Evolutionary conservation across 2,329 filamentous ascomycete genomes (phyloP).

Genomic region (Colletotrichum caudatum): DNA sequence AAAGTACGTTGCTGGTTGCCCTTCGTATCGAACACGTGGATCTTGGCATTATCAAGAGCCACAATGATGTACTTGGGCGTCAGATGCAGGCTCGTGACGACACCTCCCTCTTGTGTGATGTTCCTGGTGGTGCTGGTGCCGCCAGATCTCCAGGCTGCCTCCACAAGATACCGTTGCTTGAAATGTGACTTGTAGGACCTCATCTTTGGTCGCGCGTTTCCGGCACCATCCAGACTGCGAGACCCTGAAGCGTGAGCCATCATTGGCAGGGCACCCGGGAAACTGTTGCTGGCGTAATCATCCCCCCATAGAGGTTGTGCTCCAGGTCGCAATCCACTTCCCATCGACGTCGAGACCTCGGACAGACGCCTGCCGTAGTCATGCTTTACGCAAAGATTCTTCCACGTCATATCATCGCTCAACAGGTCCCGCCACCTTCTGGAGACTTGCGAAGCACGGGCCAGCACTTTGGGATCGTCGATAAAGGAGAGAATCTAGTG

Average conservation of each 20-base stretch:
- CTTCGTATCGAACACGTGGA: constrained; percentile 95
- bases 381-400: constrained; percentile 95
- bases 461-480: constrained; percentile 94
- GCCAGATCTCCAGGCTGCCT: constrained; percentile 95
- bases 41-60: constrained; percentile 96
- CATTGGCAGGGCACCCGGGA: constrained; percentile 58
- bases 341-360: constrained; percentile 52
- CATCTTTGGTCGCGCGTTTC: constrained; percentile 69
- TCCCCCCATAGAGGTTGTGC: constrained; percentile 35
- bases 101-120: constrained; percentile 95
- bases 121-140: constrained; percentile 86
- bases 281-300: constrained; percentile 54
- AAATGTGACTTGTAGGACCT: constrained; percentile 96
- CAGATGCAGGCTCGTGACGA: constrained; percentile 94
- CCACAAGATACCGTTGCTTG: constrained; percentile 96
- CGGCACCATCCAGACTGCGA: constrained; percentile 67
- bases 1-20: constrained; percentile 90
- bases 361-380: constrained; percentile 78
- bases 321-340: constrained; percentile 28
- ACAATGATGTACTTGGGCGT: constrained; percentile 98
- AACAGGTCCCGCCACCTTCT: constrained; percentile 92
- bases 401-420: constrained; percentile 98
- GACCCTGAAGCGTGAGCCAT: constrained; percentile 54
- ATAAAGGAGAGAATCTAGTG: constrained; percentile 91
- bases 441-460: constrained; percentile 95